Percentiles rank a stretch among this genome's conserved stretches.
Evolutionary conservation across 139 green algal genomes (phyloP).

Genomic region (Volvox africanus): DNA sequence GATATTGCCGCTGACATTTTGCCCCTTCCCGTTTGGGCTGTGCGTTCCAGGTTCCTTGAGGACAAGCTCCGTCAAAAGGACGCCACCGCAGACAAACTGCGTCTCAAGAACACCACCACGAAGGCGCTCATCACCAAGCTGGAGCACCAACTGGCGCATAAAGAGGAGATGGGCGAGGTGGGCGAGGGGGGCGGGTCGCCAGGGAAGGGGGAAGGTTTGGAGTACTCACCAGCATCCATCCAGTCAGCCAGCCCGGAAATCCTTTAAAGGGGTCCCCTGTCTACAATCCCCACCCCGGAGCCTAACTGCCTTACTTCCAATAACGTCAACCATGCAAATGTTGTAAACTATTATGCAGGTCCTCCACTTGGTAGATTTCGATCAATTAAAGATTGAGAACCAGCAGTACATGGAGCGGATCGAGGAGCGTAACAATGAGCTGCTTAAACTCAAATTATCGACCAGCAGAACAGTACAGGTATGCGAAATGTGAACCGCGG

Average conservation of each 20-base stretch:
- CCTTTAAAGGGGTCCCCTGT: too few relatives aligned
- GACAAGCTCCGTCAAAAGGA: constrained; percentile 81
- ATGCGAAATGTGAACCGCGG: neutral
- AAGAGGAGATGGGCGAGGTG: constrained; percentile 86
- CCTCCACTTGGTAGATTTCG: constrained; percentile 89
- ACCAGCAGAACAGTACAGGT: constrained; percentile 83
- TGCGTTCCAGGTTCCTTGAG: constrained; percentile 72
- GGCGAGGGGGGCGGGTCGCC: constrained; percentile 10
- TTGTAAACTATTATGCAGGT: constrained; percentile 40
- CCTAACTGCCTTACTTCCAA: neutral
- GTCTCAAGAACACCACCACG: constrained; percentile 80
- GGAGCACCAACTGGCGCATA: constrained; percentile 81
- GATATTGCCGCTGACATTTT: too few relatives aligned
- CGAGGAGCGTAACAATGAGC: constrained; percentile 87
- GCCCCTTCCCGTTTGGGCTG: neutral
- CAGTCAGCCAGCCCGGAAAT: too few relatives aligned
- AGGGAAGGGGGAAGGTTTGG: neutral
- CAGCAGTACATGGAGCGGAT: constrained; percentile 90
- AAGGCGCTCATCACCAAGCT: constrained; percentile 80
- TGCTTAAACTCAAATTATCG: constrained; percentile 85
- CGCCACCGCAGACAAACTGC: constrained; percentile 78
- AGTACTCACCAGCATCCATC: too few relatives aligned
- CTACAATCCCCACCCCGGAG: too few relatives aligned
- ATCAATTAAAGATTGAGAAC: constrained; percentile 95
- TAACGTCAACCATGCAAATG: too few relatives aligned